Evolutionary conservation across 345 rosid species (phyloP).

Genomic region (Passiflora organensis): DNA sequence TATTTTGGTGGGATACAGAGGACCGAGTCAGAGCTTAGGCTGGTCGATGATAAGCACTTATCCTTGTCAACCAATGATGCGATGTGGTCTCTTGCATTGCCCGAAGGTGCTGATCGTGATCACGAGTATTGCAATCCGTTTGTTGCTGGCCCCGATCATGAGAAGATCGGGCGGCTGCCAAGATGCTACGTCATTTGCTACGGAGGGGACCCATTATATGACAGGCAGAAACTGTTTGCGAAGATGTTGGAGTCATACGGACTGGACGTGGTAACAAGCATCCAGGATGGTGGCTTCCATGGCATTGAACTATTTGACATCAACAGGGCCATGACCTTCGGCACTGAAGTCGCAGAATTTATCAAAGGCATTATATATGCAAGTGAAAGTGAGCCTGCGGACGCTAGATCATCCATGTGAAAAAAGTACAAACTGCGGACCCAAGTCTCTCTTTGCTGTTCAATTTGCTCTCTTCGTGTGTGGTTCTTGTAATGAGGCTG

Average conservation of each 20-base stretch:
- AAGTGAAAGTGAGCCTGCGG: background rate
- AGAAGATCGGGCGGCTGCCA: slow-evolving; percentile 48
- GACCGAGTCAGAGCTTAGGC: slow-evolving; percentile 55
- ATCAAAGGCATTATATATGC: slow-evolving; percentile 20
- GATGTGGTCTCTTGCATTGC: slow-evolving; percentile 69
- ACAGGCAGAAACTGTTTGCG: slow-evolving; percentile 58
- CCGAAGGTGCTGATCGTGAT: slow-evolving; percentile 58
- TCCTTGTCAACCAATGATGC: slow-evolving; percentile 52
- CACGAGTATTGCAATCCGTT: slow-evolving; percentile 71
- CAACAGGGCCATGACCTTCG: slow-evolving; percentile 33
- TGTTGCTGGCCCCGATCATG: slow-evolving; percentile 20
- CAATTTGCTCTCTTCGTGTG: too few species aligned
- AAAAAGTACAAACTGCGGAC: slow-evolving; percentile 5
- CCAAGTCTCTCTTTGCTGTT: too few species aligned
- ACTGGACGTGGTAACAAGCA: slow-evolving; percentile 43
- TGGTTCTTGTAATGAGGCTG: too few species aligned
- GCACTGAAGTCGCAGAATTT: slow-evolving; percentile 31
- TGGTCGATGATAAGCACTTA: slow-evolving; percentile 40
- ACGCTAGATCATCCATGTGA: slow-evolving; percentile 15
- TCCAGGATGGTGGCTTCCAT: slow-evolving; percentile 58
- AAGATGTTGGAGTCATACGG: slow-evolving; percentile 47
- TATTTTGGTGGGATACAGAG: slow-evolving; percentile 55
- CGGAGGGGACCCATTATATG: slow-evolving; percentile 71
- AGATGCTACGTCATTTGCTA: slow-evolving; percentile 42
- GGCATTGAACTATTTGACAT: slow-evolving; percentile 59